Evolutionary conservation across 2,329 filamentous ascomycete species (phyloP), one percentile per base, ranked within the genome.

Genomic region (Lachnellula willkommii): DNA sequence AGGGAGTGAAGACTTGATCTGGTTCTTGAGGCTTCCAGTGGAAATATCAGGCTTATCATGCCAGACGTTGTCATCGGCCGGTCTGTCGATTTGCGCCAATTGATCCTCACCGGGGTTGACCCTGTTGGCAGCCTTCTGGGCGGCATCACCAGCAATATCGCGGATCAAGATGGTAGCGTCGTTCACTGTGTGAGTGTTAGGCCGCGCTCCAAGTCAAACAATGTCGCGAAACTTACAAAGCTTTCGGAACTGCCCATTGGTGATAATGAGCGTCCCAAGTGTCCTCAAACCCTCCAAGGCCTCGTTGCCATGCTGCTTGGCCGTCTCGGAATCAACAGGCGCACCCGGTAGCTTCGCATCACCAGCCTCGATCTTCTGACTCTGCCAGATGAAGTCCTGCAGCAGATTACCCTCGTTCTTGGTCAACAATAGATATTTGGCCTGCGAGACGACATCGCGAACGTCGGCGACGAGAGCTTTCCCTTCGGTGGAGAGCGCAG

Each of bases 321-420:
- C 89, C 2, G 81, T 80, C 1, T 89, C 85, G 76, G 90, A 95
- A 69, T 84, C 81, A 48, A 95, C 66, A 0, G 90, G 87, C 1
- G 83, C 80, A 54, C 79, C 77, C 3, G 90, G 89, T 1, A 78
- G 73, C 56, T 75, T 71, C 26, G 89, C 79, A 51, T 80, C 77
- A 66, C 79, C 85, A 55, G 82, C 75, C 52, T 84, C 82, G 60
- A 94, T 85, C 47, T 88, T 81, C 69, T 90, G 84, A 0, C 91
- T 92, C 70, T 96, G 89, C 88, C 89, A 99, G 73, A 97, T 90
- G 73, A 99, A 97, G 68, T 99, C 92, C 70, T 99, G 94, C 20
- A 99, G 77, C 56, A 97, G 75, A 68, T 99, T 91, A 69, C 92
- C 94, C 57, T 96, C 83, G 70, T 99, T 99, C 81, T 97, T 99